Conservation (phyloP, 2,329 filamentous ascomycete genomes). For the Claviceps africana region DNA sequence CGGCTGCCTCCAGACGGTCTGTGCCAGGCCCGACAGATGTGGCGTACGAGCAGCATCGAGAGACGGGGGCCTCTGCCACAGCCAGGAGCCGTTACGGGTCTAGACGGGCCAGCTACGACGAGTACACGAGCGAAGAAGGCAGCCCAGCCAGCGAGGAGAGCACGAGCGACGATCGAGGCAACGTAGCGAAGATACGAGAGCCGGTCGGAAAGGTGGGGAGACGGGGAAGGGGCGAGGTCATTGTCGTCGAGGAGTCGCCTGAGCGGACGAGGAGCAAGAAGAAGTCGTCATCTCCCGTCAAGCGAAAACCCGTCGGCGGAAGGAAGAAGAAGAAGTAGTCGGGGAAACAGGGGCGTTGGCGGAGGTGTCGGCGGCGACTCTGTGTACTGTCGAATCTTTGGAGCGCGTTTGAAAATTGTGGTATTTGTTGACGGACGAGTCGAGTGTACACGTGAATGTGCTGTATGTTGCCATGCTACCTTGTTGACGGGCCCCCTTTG, state of each 20-base stretch:
- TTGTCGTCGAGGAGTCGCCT: conserved; percentile 24
- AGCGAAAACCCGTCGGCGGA: conserved; percentile 23
- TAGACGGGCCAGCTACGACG: conserved; percentile 16
- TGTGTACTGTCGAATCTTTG: background rate
- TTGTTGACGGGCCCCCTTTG: too few relatives aligned
- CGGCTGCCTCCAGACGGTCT: conserved; percentile 22
- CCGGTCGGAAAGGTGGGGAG: conserved; percentile 4
- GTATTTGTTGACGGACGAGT: too few relatives aligned
- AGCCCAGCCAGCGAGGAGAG: conserved; percentile 22
- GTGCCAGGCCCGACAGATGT: conserved; percentile 21
- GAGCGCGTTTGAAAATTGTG: background rate
- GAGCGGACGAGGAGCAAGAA: conserved; percentile 24
- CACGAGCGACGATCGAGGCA: conserved; percentile 23
- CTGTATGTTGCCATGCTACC: too few relatives aligned
- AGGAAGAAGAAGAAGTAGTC: conserved; percentile 22
- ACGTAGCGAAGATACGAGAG: conserved; percentile 21
- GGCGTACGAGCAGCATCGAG: conserved; percentile 14
- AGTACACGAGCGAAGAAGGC: conserved; percentile 22
- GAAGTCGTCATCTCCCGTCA: conserved; percentile 27
- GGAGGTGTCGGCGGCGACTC: background rate
- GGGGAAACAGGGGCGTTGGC: too few relatives aligned
- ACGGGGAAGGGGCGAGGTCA: conserved; percentile 20
- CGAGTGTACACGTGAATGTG: too few relatives aligned
- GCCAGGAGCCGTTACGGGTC: conserved; percentile 19
- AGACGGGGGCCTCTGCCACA: conserved; percentile 15